Percentiles rank a stretch among this genome's conserved stretches.
phyloP scores from a whole-genome alignment of 306 rosid genomes.

The Astragalus membranaceus region DNA sequence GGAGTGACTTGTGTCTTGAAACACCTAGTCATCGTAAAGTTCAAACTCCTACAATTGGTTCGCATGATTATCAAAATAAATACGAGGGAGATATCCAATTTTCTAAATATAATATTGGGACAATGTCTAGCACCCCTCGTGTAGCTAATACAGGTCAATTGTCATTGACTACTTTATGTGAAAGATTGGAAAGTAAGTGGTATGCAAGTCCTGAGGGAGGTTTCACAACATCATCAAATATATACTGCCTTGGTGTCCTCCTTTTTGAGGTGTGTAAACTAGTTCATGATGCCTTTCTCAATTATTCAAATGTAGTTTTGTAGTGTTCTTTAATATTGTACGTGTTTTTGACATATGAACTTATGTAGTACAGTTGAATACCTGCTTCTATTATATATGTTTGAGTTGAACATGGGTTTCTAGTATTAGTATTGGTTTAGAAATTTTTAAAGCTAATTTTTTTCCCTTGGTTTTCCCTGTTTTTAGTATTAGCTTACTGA shows the following conservation, averaged over 20 bases:
- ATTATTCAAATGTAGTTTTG: slow-evolving; percentile 13
- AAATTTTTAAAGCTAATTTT: not conserved
- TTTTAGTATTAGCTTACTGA: not conserved
- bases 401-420: slow-evolving; percentile 3
- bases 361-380: not conserved
- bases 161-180: slow-evolving; percentile 27
- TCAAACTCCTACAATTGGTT: slow-evolving; percentile 24
- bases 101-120: slow-evolving; percentile 30
- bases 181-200: slow-evolving; percentile 67
- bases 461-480: not conserved
- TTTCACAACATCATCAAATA: slow-evolving; percentile 62
- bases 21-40: slow-evolving; percentile 33
- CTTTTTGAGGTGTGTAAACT: slow-evolving; percentile 74
- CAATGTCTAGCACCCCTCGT: slow-evolving; percentile 42
- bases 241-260: slow-evolving; percentile 81
- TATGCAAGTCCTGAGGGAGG: slow-evolving; percentile 84
- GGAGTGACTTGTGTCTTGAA: slow-evolving; percentile 29
- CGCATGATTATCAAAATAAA: slow-evolving; percentile 29
- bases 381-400: not conserved
- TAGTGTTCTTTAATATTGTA: not conserved
- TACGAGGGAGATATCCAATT: slow-evolving; percentile 28
- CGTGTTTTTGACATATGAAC: not conserved
- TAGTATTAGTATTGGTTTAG: not conserved
- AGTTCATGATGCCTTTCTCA: slow-evolving; percentile 19
- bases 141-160: slow-evolving; percentile 35